Conservation (phyloP, 2,329 filamentous ascomycete genomes). For the Sporothrix sp. region DNA sequence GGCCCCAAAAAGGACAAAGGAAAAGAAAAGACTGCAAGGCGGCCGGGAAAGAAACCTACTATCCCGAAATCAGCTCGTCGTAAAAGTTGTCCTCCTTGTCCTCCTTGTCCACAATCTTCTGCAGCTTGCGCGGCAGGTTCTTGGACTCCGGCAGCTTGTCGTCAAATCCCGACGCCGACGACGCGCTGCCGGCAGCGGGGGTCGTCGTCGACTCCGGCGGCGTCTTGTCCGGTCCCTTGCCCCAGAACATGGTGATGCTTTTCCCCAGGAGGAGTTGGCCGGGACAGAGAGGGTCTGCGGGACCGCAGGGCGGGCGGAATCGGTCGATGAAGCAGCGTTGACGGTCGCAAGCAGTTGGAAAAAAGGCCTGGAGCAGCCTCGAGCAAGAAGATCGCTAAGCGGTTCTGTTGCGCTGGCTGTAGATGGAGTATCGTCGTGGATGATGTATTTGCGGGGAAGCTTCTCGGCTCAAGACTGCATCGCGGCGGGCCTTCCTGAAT, state of each 20-base stretch:
- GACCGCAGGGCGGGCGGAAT: no score
- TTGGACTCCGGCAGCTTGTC: conserved; percentile 38
- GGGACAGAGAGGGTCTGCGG: neutral
- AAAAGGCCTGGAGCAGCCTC: no score
- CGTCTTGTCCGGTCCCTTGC: conserved; percentile 24
- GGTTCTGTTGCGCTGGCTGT: no score
- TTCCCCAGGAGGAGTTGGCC: no score
- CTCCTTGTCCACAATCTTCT: conserved; percentile 47
- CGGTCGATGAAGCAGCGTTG: no score
- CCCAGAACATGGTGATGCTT: conserved; percentile 33
- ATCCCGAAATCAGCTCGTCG: conserved; percentile 67
- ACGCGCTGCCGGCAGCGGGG: conserved; percentile 18
- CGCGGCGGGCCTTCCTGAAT: neutral
- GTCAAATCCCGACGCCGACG: conserved; percentile 29
- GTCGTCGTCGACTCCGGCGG: conserved; percentile 15
- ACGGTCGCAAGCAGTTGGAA: no score
- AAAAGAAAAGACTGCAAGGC: neutral
- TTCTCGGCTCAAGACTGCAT: neutral
- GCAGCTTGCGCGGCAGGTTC: conserved; percentile 45
- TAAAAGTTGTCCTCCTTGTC: conserved; percentile 63
- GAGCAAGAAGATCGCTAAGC: no score
- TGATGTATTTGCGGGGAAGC: conserved; percentile 9
- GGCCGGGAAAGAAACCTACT: conserved; percentile 43
- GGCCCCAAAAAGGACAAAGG: neutral
- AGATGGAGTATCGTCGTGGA: no score